phyloP scores from a whole-genome alignment of 2,329 filamentous ascomycete species.

The Aspergillus clavatus region DNA sequence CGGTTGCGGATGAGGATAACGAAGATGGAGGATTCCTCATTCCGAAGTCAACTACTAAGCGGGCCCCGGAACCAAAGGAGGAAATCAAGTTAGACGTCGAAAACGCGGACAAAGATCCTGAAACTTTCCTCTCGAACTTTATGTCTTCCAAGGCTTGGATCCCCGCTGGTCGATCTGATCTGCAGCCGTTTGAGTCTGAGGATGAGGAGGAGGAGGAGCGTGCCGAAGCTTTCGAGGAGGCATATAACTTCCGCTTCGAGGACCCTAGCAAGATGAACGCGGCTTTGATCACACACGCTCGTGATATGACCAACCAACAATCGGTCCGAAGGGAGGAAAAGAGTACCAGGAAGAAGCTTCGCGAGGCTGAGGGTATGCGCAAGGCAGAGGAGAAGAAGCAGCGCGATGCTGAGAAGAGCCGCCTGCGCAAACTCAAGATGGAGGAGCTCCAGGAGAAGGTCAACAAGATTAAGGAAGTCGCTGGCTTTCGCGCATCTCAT shows the following conservation, averaged over 20 bases:
- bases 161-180: slow-evolving; percentile 59
- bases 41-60: slow-evolving; percentile 55
- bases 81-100: slow-evolving; percentile 62
- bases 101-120: slow-evolving; percentile 80
- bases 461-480: slow-evolving; percentile 80
- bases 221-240: slow-evolving; percentile 83
- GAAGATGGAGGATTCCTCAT: slow-evolving; percentile 72
- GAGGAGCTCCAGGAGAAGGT: slow-evolving; percentile 88
- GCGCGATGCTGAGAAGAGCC: slow-evolving; percentile 73
- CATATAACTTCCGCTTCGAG: slow-evolving; percentile 95
- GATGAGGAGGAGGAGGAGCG: slow-evolving; percentile 70
- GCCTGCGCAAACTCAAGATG: slow-evolving; percentile 79
- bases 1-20: slow-evolving; percentile 49
- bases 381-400: slow-evolving; percentile 74
- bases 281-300: slow-evolving; percentile 78
- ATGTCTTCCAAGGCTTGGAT: slow-evolving; percentile 90
- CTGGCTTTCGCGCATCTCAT: slow-evolving; percentile 65
- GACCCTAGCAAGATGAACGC: slow-evolving; percentile 85
- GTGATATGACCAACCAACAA: slow-evolving; percentile 74
- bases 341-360: slow-evolving; percentile 68
- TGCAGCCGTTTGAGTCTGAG: slow-evolving; percentile 85
- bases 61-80: slow-evolving; percentile 30
- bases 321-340: slow-evolving; percentile 82
- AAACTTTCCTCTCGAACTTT: slow-evolving; percentile 92
- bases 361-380: slow-evolving; percentile 71